Evolutionary conservation across 805 yeast genomes (phyloP), one percentile per base, ranked within the genome.

Genomic region (Ogataea paraovalis): DNA sequence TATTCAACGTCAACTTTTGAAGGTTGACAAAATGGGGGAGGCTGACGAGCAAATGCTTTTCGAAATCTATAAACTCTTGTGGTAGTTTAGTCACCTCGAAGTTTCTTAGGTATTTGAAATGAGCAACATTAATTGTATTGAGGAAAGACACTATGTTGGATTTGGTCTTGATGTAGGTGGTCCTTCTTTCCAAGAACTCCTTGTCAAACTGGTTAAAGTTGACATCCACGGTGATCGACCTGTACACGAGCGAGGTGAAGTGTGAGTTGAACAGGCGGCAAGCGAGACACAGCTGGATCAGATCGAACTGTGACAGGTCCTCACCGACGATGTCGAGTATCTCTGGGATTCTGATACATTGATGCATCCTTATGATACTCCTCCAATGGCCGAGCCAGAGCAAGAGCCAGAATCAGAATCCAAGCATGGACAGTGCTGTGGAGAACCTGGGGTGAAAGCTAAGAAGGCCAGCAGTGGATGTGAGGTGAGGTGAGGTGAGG

Each of bases 41-140:
- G 32, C 38, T 21, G n/a, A 14, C 32, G 5, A 38, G 41, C 34
- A 60, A 40, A 23, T 48, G 45, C 6, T 40, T 37, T 37, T 62
- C 64, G 37, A 64, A 57, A 27, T 62, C 62, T 21, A 61, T 59
- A 44, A 61, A 61, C 33, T 64, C 67, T 16, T 48, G 46, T 14
- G 66, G 65, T 13, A 59, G 41, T 27, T 48, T 43, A 1, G 50
- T 50, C 2, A 62, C 57, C 4, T 40, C 30, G 19, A 64, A 47
- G 6, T 32, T 4, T 6, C 50, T 43, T 42, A 54, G 46, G 22
- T 50, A 22, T 36, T 45, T 33, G 7, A 58, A 21, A 43, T 55
- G 40, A 43, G 53, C 40, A 40, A 42, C 32, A 8, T 14, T n/a
- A n/a, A n/a, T 3, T 2, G 27, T 28, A 3, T 36, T 39, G 39